Conservation (phyloP, 2,329 filamentous ascomycete genomes). For the Aspergillus sp. region DNA sequence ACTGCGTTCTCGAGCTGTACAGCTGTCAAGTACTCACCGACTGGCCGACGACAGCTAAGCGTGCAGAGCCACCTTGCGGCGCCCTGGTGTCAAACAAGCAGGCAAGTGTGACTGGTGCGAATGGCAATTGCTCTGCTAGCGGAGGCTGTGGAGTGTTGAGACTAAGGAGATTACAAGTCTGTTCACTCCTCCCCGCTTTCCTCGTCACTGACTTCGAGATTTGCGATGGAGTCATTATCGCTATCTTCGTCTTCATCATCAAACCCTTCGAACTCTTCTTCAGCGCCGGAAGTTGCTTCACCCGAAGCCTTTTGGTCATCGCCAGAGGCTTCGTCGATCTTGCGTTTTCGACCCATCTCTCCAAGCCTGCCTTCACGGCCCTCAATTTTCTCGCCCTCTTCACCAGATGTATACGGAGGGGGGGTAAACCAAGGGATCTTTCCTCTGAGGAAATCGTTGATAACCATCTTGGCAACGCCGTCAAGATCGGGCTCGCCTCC, state of each 20-base stretch:
- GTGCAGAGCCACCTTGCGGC: neutral
- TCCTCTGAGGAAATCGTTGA: conserved; percentile 93
- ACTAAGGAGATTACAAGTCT: neutral
- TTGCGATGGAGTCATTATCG: conserved; percentile 44
- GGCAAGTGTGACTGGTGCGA: neutral
- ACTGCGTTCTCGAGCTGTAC: conserved; percentile 2
- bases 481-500: conserved; percentile 95
- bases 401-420: conserved; percentile 60
- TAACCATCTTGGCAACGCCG: conserved; percentile 91
- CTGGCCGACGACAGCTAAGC: conserved; percentile 4
- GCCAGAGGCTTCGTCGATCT: conserved; percentile 59
- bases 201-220: conserved; percentile 44
- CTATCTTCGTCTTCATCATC: conserved; percentile 44
- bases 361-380: conserved; percentile 77
- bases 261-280: conserved; percentile 36
- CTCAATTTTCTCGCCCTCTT: conserved; percentile 55
- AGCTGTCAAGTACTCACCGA: conserved; percentile 8
- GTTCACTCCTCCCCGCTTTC: conserved; percentile 42
- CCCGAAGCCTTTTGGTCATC: conserved; percentile 26
- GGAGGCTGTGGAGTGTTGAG: conserved; percentile 1
- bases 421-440: conserved; percentile 96
- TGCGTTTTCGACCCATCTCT: conserved; percentile 79
- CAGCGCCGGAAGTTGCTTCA: conserved; percentile 36
- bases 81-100: neutral
- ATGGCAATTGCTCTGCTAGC: neutral